phyloP scores from a whole-genome alignment of 1,284 basidiomycete species.

The Ustilago loliicola region DNA sequence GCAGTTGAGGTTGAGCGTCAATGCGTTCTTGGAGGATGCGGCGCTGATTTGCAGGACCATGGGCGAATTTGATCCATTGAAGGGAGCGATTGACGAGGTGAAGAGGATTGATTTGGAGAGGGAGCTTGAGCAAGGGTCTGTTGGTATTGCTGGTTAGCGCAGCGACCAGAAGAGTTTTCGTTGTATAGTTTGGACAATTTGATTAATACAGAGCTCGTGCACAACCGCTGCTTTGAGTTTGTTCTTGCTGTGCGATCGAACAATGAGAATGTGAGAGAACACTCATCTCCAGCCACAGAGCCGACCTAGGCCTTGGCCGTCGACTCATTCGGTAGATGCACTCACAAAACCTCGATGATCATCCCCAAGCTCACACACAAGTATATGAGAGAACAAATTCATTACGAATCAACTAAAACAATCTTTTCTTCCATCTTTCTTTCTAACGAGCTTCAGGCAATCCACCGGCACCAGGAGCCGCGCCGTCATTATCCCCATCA shows the following conservation, averaged over 20 bases:
- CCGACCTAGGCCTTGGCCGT: background rate
- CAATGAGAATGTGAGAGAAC: background rate
- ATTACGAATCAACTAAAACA: background rate
- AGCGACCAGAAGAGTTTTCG: background rate
- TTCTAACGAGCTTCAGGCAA: constrained; percentile 42
- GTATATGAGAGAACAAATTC: background rate
- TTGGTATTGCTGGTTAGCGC: constrained; percentile 54
- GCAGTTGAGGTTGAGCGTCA: constrained; percentile 58
- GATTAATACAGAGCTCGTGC: background rate
- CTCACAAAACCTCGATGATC: background rate
- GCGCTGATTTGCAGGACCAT: constrained; percentile 58
- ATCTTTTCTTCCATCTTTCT: background rate
- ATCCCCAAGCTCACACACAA: background rate
- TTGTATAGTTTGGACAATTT: background rate
- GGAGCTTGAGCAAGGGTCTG: constrained; percentile 59
- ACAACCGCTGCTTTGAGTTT: background rate
- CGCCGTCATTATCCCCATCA: constrained; percentile 12
- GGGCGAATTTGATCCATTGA: constrained; percentile 51
- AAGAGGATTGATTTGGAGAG: constrained; percentile 35
- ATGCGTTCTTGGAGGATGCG: constrained; percentile 60
- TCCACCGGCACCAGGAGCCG: constrained; percentile 18
- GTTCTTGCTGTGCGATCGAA: background rate
- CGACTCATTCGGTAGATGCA: background rate
- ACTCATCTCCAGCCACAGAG: background rate
- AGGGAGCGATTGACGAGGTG: constrained; percentile 34